Evolutionary conservation across 176 grass and related monocot genomes (phyloP), one percentile per base, ranked within the genome.

Genomic region (Aechmea fasciata): DNA sequence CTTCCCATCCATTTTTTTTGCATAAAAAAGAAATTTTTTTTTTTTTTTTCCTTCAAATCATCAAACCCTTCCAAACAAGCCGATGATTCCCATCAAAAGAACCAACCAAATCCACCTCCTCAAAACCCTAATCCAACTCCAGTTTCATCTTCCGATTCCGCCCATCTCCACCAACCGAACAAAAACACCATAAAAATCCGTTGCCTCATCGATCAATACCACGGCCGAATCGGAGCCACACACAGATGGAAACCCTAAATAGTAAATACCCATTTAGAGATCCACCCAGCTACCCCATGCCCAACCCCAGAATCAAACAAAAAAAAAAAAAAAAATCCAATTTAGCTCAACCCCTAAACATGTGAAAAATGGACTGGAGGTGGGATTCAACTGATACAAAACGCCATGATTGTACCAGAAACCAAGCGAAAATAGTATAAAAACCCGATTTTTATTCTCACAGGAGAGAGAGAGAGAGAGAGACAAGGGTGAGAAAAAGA

Each of bases 1-100:
- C 53, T 81, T 78, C 25, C 75, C 81, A 70, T 91, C 78, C 78
- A 74, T 81, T 10, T 59, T 74, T 41, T 41, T 41, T 7, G 33
- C 33, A 41, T 41, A 41, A 41, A 41, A 41, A 41, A 6, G 0
- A 1, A 1, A 8, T 61, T 3, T 22, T 11, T 3, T 49, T 23
- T 23, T 54, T 1, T 54, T 55, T 49, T 23, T 23, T 54, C 0
- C 47, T 55, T 48, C 29, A 49, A 61, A 2, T 59, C 50, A 13
- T 17, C 15, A 24, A 25, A 28, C 51, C 50, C 41, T 26, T 26
- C 25, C 25, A 26, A 26, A 26, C 25, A 26, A 26, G 25, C 25
- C 25, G 25, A 41, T 41, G 33, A 41, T 41, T 69, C 17, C 54
- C n/a, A 52, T 9, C 15, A 28, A n/a, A 17, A 77, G 20, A 61